Evolutionary conservation across 2,329 filamentous ascomycete genomes (phyloP), one percentile per base, ranked within the genome.

Genomic region (Hortaea werneckii): DNA sequence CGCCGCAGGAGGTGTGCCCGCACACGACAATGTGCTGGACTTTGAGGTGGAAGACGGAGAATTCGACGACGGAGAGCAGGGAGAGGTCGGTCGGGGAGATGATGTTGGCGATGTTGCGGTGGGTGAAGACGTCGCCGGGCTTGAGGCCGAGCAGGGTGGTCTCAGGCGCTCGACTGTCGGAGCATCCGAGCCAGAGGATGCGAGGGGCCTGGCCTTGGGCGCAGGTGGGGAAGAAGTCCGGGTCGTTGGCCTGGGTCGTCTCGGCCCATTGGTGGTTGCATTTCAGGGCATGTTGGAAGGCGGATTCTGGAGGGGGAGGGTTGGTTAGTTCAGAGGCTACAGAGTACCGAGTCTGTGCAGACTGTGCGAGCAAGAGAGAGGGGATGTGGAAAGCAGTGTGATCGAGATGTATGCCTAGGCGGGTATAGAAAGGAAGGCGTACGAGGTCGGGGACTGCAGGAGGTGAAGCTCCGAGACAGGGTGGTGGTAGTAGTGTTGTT

Each of bases 81-180:
- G 79, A 86, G 64, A 90, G 77, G 64, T 94, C 87, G 57, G 79
- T 80, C 13, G 80, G 71, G 47, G 80, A 79, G 52, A 94, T 69
- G 59, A 90, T 79, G 70, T 94, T 94, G 66, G 85, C 87, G 64
- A 94, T 89, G 72, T 94, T 94, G 63, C 87, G 84, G 72, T 94
- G 87, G 43, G 87, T 83, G 65, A 94, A 94, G 55, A 94, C 81
- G 58, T 94, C 86, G 48, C 87, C 87, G 3, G 87, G 85, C 59
- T 86, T 76, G 48, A 87, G 75, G 58, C 83, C 82, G 28, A 89
- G 76, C 59, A 94, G 76, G 41, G 82, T 87, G 5, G 85, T 90
- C 67, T 92, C 87, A 1, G 87, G 87, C 55, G 86, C 82, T 53
- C 87, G 84, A 35, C 82, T 87, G 71, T 94, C 87, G 58, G 85